These are phyloP conservation scores for Xylaria sp. DNA, from an alignment of 2,329 filamentous ascomycete species.

Conservation along the genomic window DNA sequence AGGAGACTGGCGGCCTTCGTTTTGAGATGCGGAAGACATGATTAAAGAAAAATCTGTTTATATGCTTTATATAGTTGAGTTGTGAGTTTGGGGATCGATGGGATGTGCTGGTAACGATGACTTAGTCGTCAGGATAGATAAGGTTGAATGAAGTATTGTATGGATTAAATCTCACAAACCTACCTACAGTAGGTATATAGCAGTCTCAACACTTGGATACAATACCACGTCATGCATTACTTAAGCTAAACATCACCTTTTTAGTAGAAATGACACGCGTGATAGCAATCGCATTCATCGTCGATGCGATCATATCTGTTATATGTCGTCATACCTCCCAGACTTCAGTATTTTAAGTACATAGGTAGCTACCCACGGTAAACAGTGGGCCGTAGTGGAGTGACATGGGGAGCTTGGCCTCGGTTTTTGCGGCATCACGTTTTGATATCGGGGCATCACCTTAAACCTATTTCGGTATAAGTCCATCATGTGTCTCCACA, in stretches of 20 bases:
- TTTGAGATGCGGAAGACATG: constrained; percentile 64
- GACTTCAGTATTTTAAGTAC: not conserved
- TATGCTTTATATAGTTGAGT: not conserved
- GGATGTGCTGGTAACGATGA: not conserved
- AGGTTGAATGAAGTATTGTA: too few species aligned
- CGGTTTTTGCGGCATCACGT: too few species aligned
- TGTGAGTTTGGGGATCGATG: not conserved
- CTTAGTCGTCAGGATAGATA: not conserved
- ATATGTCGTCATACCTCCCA: constrained; percentile 27
- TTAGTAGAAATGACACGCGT: not conserved
- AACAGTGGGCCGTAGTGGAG: constrained; percentile 1
- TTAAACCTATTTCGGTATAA: too few species aligned
- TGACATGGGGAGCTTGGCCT: constrained; percentile 9
- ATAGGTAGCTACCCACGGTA: not conserved
- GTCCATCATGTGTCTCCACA: too few species aligned
- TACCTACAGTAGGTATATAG: constrained; percentile 7
- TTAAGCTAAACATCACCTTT: not conserved
- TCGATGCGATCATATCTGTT: constrained; percentile 28
- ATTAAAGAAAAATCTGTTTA: constrained; percentile 49
- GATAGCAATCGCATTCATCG: not conserved
- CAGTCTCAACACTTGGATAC: not conserved
- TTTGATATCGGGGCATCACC: too few species aligned
- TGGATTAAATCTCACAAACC: too few species aligned
- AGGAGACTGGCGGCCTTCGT: constrained; percentile 79
- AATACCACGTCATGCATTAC: constrained; percentile 27